These are phyloP conservation scores for Amylocarpus encephaloides DNA, from an alignment of 2,329 filamentous ascomycete species.

Conservation along the genomic window DNA sequence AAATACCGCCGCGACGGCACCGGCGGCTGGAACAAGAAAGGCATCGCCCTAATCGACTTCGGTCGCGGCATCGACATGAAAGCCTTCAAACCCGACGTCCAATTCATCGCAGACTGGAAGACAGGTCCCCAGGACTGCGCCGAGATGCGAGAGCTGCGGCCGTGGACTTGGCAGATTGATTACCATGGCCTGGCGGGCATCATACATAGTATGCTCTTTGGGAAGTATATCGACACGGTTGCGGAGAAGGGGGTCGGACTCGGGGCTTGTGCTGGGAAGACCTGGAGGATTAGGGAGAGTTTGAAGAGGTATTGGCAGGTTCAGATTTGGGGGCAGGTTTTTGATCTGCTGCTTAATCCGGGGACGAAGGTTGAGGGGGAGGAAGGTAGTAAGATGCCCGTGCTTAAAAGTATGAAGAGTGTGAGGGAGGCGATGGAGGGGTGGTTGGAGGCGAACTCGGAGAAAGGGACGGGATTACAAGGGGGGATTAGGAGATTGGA, in stretches of 20 bases:
- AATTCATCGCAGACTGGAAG: slow-evolving; percentile 95
- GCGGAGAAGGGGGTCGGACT: slow-evolving; percentile 47
- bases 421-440: slow-evolving; percentile 74
- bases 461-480: slow-evolving; percentile 72
- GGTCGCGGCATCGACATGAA: slow-evolving; percentile 92
- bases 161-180: slow-evolving; percentile 97
- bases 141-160: slow-evolving; percentile 88
- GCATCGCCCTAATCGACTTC: slow-evolving; percentile 87
- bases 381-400: slow-evolving; percentile 62
- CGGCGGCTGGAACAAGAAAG: slow-evolving; percentile 73
- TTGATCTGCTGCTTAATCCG: slow-evolving; percentile 83
- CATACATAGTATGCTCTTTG: slow-evolving; percentile 83
- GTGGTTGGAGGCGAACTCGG: slow-evolving; percentile 75
- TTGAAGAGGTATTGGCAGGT: slow-evolving; percentile 96
- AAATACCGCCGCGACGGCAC: slow-evolving; percentile 69
- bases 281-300: slow-evolving; percentile 73
- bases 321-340: slow-evolving; percentile 78
- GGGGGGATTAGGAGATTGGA: slow-evolving; percentile 60
- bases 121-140: slow-evolving; percentile 81
- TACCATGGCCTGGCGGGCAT: slow-evolving; percentile 89
- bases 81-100: slow-evolving; percentile 67
- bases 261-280: slow-evolving; percentile 50
- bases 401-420: slow-evolving; percentile 60
- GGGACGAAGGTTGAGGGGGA: slow-evolving; percentile 58
- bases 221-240: slow-evolving; percentile 84